Percentiles rank a stretch among this genome's conserved stretches.
Conservation (phyloP, 768 basidiomycete genomes). For the Neoboletus brunneissimus region DNA sequence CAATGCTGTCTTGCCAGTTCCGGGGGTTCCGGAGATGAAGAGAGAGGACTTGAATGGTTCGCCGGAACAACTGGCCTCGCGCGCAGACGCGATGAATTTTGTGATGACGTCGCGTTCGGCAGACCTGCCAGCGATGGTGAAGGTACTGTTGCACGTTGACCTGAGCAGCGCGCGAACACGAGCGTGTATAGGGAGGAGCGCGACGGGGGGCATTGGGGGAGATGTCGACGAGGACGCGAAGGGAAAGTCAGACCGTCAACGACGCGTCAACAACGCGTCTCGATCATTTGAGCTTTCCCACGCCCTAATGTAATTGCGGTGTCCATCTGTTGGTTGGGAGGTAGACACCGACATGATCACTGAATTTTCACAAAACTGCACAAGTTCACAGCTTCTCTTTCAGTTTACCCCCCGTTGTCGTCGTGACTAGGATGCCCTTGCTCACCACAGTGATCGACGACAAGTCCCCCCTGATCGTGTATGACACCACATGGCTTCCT, state of each 20-base stretch:
- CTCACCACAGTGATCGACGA: conserved; percentile 28
- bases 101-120: conserved; percentile 56
- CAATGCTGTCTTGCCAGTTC: conserved; percentile 89
- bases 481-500: conserved; percentile 24
- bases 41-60: conserved; percentile 44
- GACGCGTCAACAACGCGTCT: conserved; percentile 27
- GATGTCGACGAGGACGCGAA: conserved; percentile 53
- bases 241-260: conserved; percentile 38
- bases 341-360: not conserved
- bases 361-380: not conserved
- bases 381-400: not conserved
- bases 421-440: conserved; percentile 20
- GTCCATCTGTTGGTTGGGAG: not conserved
- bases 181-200: conserved; percentile 47
- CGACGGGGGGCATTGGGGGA: conserved; percentile 53
- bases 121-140: conserved; percentile 65
- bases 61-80: conserved; percentile 32
- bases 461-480: conserved; percentile 33
- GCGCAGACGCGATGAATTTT: conserved; percentile 58
- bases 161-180: conserved; percentile 71
- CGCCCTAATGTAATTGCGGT: not conserved
- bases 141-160: conserved; percentile 57
- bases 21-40: conserved; percentile 92
- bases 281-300: conserved; percentile 20
- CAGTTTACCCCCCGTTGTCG: not conserved